These are phyloP conservation scores for Climacium dendroides DNA, from an alignment of 225 moss, liverwort and hornwort genomes.

Conservation along the genomic window DNA sequence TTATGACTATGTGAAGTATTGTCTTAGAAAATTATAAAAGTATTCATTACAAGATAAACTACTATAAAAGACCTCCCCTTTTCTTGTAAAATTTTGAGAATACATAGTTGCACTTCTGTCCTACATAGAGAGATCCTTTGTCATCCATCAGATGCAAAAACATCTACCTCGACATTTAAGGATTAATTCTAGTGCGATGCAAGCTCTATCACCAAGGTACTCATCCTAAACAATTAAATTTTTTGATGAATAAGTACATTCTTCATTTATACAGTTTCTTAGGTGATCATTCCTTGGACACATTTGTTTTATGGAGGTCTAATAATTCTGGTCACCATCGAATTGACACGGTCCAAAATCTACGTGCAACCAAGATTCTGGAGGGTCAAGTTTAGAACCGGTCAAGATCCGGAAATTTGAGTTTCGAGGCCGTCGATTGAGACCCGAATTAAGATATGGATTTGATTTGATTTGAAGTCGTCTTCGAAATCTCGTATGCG, in stretches of 20 bases:
- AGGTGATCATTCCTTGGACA: background rate
- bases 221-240: no score
- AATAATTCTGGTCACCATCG: background rate
- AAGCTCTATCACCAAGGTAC: background rate
- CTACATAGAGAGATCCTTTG: no score
- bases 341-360: background rate
- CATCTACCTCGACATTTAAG: no score
- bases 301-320: background rate
- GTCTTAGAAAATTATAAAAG: no score
- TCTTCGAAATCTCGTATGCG: background rate
- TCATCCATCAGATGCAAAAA: no score
- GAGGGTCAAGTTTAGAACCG: background rate
- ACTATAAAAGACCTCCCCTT: no score
- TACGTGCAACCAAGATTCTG: background rate
- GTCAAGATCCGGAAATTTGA: background rate
- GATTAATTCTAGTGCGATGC: fast-evolving
- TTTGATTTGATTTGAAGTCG: background rate
- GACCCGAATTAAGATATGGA: background rate
- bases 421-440: background rate
- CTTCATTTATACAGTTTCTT: background rate
- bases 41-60: no score
- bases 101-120: no score
- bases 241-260: background rate
- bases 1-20: no score
- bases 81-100: no score